Percentiles rank a stretch among this genome's conserved stretches.
Evolutionary conservation across 2,329 filamentous ascomycete species (phyloP).

Genomic region (Ceratocystis lukuohia): DNA sequence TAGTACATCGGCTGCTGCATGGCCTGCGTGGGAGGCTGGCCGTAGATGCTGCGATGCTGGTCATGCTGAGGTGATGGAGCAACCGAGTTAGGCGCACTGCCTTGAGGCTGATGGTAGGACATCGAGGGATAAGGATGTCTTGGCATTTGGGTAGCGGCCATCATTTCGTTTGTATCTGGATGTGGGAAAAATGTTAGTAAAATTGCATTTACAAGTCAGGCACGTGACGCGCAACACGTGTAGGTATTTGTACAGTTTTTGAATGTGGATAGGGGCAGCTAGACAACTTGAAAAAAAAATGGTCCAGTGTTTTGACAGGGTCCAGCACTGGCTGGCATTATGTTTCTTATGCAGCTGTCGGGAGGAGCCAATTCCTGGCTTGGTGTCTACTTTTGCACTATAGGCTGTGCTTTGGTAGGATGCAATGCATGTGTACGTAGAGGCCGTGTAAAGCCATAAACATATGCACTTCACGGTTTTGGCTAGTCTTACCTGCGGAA

Average conservation of each 20-base stretch:
- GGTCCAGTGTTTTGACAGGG: neutral
- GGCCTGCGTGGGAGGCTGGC: conserved; percentile 63
- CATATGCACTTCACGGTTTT: neutral
- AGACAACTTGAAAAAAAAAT: neutral
- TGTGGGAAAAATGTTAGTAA: neutral
- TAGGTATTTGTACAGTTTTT: neutral
- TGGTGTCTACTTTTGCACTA: neutral
- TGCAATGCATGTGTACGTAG: too few species aligned
- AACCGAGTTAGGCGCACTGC: conserved; percentile 85
- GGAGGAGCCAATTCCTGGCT: neutral
- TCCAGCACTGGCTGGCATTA: neutral
- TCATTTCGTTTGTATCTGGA: conserved; percentile 50
- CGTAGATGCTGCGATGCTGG: conserved; percentile 77
- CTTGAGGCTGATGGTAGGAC: conserved; percentile 83
- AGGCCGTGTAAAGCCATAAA: too few species aligned
- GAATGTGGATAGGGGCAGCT: neutral
- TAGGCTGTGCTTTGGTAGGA: too few species aligned
- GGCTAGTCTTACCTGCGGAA: conserved; percentile 53
- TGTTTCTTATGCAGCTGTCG: neutral
- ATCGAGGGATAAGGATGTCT: conserved; percentile 76
- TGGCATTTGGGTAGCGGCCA: conserved; percentile 55
- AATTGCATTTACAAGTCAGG: neutral
- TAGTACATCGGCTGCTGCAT: conserved; percentile 74
- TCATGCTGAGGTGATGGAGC: conserved; percentile 82
- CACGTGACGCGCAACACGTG: neutral